Evolutionary conservation across 192 early-diverging fungal genomes (phyloP), one percentile per base, ranked within the genome.

Genomic region (Oehlia diaphana): DNA sequence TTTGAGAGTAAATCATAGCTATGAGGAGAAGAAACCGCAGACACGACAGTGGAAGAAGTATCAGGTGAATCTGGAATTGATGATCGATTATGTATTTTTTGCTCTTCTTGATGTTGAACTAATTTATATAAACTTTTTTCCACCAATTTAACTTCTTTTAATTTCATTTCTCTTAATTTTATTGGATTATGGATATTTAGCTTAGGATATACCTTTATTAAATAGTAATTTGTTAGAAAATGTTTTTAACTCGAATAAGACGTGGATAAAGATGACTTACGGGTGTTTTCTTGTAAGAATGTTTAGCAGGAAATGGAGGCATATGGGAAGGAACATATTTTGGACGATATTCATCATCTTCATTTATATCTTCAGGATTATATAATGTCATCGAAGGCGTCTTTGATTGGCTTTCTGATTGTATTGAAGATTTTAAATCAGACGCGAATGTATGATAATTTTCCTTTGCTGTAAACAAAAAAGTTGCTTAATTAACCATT

Each of bases 221-320:
- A n/a, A 76, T 31, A 26, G 61, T 64, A 31, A 49, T 61, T 8
- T 39, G 13, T 35, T 23, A 23, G 58, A 50, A 79, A 1, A 72
- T 31, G 64, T 66, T 13, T 68, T 39, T 63, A 28, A 35, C 71
- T 72, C 23, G 61, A 44, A 28, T 2, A 33, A 79, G 9, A 16
- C 26, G 70, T 23, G 47, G 67, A 62, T 50, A 63, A 28, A 44
- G 39, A 62, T 14, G 9, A 76, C 78, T 83, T 87, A 90, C 89
- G 53, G 88, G 85, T 61, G 88, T 90, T 68, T 88, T 84, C 68
- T 87, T 87, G 72, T 87, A 90, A 0, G 88, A 90, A 77, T 90
- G 89, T 74, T 88, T 88, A 62, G 84, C 86, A 16, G 88, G 88
- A 65, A 90, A 90, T 8, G 78, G 72, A 37, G 88, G 88, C 4